phyloP scores from a whole-genome alignment of 768 basidiomycete species.

The Russula lepida region DNA sequence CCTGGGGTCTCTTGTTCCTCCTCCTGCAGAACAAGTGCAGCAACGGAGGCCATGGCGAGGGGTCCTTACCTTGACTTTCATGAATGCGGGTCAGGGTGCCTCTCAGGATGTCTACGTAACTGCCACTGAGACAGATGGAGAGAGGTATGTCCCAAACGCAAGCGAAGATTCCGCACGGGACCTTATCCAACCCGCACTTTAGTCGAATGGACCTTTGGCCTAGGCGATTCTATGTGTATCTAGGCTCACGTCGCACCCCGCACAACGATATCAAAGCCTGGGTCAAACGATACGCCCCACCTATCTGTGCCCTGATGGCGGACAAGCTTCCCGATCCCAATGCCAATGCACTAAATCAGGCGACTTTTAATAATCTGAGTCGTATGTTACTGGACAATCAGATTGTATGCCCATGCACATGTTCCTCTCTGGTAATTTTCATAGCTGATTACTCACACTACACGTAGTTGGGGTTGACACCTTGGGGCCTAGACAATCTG shows the following conservation, averaged over 20 bases:
- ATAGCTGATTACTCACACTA: not conserved
- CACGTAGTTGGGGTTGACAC: conserved; percentile 13
- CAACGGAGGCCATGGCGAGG: conserved; percentile 50
- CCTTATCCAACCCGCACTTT: conserved; percentile 15
- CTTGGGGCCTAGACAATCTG: conserved; percentile 14
- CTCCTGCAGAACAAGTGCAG: conserved; percentile 39
- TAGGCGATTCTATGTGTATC: conserved; percentile 34
- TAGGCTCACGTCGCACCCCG: conserved; percentile 34
- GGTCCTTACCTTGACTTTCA: conserved; percentile 41
- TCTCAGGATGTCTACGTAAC: conserved; percentile 47
- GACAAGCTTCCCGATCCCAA: conserved; percentile 46
- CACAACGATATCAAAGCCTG: conserved; percentile 43
- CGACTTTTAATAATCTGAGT: conserved; percentile 48
- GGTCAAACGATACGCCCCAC: conserved; percentile 37
- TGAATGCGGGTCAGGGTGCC: conserved; percentile 37
- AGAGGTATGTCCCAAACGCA: conserved; percentile 42
- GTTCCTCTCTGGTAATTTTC: not conserved
- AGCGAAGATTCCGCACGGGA: not conserved
- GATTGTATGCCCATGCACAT: conserved; percentile 34
- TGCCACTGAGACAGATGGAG: conserved; percentile 63
- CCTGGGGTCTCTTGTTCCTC: conserved; percentile 49
- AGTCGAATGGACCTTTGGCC: conserved; percentile 54
- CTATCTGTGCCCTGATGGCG: conserved; percentile 57
- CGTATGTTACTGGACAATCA: conserved; percentile 43
- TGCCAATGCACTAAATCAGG: conserved; percentile 42